These are phyloP conservation scores for Astrothelium subdiscretum DNA, from an alignment of 495 filamentous ascomycete genomes.

Conservation along the genomic window DNA sequence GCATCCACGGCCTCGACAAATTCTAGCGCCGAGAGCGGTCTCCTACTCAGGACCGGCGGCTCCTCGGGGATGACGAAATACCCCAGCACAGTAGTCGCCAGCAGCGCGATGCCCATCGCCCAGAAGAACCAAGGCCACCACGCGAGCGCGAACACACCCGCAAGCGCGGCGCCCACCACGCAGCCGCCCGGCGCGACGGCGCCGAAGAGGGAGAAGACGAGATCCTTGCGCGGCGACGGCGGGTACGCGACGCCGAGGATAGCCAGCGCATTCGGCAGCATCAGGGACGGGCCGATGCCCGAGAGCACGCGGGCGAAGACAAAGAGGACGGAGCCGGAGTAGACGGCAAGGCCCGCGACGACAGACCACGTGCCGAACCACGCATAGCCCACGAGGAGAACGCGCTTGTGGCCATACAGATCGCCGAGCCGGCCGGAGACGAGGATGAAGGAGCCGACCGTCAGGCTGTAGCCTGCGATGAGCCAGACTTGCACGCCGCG, in stretches of 20 bases:
- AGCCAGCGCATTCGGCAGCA: slow-evolving; percentile 7
- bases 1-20: slow-evolving; percentile 32
- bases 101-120: slow-evolving; percentile 37
- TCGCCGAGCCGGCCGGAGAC: slow-evolving; percentile 5
- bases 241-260: slow-evolving; percentile 37
- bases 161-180: slow-evolving; percentile 31
- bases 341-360: slow-evolving; percentile 4
- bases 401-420: slow-evolving; percentile 4
- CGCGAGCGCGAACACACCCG: slow-evolving; percentile 36
- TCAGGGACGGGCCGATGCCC: slow-evolving; percentile 5
- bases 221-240: slow-evolving; percentile 42
- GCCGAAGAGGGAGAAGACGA: slow-evolving; percentile 52
- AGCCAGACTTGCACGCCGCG: slow-evolving; percentile 2
- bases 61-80: slow-evolving; percentile 36
- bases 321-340: slow-evolving; percentile 4
- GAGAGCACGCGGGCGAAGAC: slow-evolving; percentile 3
- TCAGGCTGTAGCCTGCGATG: slow-evolving; percentile 9
- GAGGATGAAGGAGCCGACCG: slow-evolving; percentile 11
- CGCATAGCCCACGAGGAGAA: slow-evolving; percentile 1
- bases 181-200: slow-evolving; percentile 46
- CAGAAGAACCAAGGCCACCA: slow-evolving; percentile 58
- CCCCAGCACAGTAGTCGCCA: slow-evolving; percentile 30
- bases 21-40: slow-evolving; percentile 5
- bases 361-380: slow-evolving; percentile 10
- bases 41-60: slow-evolving; percentile 7